phyloP scores from a whole-genome alignment of 495 filamentous ascomycete species.

The Tuber borchii region DNA sequence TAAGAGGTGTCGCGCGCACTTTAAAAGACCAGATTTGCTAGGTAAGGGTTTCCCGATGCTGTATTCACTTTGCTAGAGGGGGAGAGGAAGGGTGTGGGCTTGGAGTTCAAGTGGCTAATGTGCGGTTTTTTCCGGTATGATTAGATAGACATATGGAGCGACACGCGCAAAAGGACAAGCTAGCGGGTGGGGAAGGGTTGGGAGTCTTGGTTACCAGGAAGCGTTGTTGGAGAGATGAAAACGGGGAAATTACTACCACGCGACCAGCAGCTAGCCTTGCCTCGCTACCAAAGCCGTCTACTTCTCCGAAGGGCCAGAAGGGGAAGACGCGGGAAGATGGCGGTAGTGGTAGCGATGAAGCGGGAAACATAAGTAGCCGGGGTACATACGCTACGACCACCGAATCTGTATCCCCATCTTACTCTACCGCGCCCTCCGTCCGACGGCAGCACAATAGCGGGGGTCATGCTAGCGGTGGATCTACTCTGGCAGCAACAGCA shows the following conservation, averaged over 20 bases:
- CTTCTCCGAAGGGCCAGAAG: constrained; percentile 11
- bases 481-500: not conserved
- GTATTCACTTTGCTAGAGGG: not conserved
- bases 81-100: not conserved
- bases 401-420: not conserved
- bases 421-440: not conserved
- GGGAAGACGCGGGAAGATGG: constrained; percentile 19
- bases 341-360: constrained; percentile 8
- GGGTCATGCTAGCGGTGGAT: not conserved
- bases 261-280: constrained; percentile 40
- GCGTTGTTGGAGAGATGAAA: constrained; percentile 52
- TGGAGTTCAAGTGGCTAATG: not conserved
- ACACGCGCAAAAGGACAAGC: constrained; percentile 55
- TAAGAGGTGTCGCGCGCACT: constrained; percentile 53
- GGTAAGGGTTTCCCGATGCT: constrained; percentile 42
- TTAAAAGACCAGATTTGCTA: constrained; percentile 52
- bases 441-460: not conserved
- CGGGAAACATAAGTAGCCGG: not conserved
- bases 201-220: constrained; percentile 58
- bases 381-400: not conserved
- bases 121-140: constrained; percentile 16
- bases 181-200: constrained; percentile 54
- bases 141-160: constrained; percentile 55
- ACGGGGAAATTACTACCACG: constrained; percentile 53
- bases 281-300: constrained; percentile 15